These are phyloP conservation scores for Stagonosporopsis rhizophila DNA, from an alignment of 2,329 filamentous ascomycete species.

Conservation along the genomic window DNA sequence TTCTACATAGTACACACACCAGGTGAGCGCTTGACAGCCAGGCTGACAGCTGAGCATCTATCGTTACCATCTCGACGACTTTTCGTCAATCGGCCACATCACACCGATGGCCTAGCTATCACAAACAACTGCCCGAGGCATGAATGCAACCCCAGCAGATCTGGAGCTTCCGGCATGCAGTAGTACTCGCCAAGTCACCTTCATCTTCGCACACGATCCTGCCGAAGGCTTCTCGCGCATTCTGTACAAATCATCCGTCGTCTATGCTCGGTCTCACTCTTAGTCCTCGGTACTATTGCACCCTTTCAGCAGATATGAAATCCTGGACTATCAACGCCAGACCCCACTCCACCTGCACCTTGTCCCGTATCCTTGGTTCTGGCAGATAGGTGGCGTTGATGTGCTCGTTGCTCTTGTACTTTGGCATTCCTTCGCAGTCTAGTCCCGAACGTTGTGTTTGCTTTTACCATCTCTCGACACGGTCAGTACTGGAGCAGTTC, in stretches of 20 bases:
- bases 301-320: slow-evolving; percentile 1
- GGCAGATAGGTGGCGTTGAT: slow-evolving; percentile 4
- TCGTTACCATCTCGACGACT: not conserved
- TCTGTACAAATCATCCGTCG: slow-evolving; percentile 2
- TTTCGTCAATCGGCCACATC: slow-evolving; percentile 2
- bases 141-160: slow-evolving; percentile 3
- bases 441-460: not conserved
- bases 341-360: slow-evolving; percentile 1
- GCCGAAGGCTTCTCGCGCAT: not conserved
- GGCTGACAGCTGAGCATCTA: not conserved
- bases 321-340: not conserved
- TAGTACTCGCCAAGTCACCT: slow-evolving; percentile 9
- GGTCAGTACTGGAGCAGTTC: not conserved
- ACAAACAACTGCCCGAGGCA: slow-evolving; percentile 2
- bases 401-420: not conserved
- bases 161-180: not conserved
- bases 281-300: slow-evolving; percentile 8
- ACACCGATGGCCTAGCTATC: slow-evolving; percentile 3
- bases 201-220: slow-evolving; percentile 1
- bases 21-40: not conserved
- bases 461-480: slow-evolving; percentile 4
- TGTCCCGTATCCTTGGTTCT: slow-evolving; percentile 2
- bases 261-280: slow-evolving; percentile 10
- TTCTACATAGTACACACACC: not conserved
- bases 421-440: not conserved